Conservation (phyloP, 1,284 basidiomycete species). For the Puccinia triticina region DNA sequence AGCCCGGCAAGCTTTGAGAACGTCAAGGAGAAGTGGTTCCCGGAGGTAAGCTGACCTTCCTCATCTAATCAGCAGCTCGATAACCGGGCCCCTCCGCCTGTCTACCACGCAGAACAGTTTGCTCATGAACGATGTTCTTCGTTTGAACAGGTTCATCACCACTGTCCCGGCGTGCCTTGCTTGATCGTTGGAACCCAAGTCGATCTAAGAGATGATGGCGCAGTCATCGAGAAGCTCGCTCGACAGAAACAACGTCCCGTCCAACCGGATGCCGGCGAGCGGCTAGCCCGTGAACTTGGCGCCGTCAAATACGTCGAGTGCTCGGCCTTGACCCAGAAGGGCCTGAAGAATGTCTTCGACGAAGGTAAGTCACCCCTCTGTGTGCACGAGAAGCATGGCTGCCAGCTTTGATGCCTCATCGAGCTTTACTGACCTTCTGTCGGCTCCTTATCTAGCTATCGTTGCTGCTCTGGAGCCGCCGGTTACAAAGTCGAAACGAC, state of each 20-base stretch:
- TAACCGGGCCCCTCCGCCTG: neutral
- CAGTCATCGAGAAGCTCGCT: constrained; percentile 90
- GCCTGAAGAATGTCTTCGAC: constrained; percentile 99
- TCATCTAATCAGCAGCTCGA: too few species aligned
- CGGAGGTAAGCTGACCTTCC: constrained; percentile 66
- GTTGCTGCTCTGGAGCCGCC: constrained; percentile 50
- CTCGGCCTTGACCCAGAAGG: constrained; percentile 97
- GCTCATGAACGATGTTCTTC: neutral
- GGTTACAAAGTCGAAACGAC: constrained; percentile 50
- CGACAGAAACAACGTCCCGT: constrained; percentile 96
- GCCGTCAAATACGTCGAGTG: constrained; percentile 99
- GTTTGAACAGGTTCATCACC: constrained; percentile 75
- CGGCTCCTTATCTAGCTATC: constrained; percentile 29
- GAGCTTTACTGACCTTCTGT: neutral
- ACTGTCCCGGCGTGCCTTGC: constrained; percentile 99
- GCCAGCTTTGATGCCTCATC: neutral
- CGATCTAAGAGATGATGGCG: constrained; percentile 89
- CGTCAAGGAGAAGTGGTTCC: constrained; percentile 99
- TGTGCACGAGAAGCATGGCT: neutral
- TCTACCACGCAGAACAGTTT: neutral
- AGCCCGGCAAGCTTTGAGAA: constrained; percentile 99
- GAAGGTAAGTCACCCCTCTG: constrained; percentile 67
- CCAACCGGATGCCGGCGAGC: constrained; percentile 82
- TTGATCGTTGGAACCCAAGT: constrained; percentile 98
- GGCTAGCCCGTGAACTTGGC: constrained; percentile 89